A percentile compares a stretch with the other conserved stretches of the same genome.
Evolutionary conservation across 805 yeast genomes (phyloP).

Genomic region (Wickerhamiella nectarea): DNA sequence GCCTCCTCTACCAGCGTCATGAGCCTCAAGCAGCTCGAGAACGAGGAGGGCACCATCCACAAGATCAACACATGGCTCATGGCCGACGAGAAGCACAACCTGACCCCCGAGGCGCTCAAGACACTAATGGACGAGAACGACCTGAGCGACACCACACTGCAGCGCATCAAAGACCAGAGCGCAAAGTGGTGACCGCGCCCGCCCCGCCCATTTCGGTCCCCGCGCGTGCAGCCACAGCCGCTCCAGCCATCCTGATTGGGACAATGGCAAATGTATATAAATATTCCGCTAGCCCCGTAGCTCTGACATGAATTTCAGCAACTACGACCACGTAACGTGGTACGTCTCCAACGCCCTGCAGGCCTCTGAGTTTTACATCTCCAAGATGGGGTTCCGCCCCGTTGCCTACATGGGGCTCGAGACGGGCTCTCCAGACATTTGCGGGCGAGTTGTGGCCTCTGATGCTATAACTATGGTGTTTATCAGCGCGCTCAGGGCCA

Average conservation of each 20-base stretch:
- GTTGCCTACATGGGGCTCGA: conserved; percentile 57
- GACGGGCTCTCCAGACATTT: conserved; percentile 42
- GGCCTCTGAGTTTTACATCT: conserved; percentile 40
- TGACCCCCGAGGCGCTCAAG: background rate
- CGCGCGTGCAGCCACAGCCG: background rate
- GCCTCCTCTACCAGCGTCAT: conserved; percentile 27
- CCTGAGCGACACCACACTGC: conserved; percentile 3
- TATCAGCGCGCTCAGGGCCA: conserved; percentile 27
- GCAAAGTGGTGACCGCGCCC: no score
- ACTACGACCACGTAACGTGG: conserved; percentile 57
- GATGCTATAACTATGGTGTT: conserved; percentile 40
- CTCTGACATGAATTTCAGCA: conserved; percentile 17
- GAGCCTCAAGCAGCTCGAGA: conserved; percentile 46
- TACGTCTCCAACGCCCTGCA: conserved; percentile 63
- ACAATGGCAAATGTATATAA: background rate
- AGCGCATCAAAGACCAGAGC: background rate
- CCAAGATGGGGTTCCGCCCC: conserved; percentile 47
- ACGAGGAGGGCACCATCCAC: conserved; percentile 86
- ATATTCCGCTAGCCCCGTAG: background rate
- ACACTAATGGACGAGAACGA: background rate
- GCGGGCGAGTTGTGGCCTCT: conserved; percentile 48
- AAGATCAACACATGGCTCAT: conserved; percentile 65
- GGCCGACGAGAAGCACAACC: background rate
- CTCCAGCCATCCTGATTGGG: background rate
- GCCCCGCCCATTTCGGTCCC: no score